Evolutionary conservation across 2,329 filamentous ascomycete species (phyloP).

Genomic region (Fusarium sp.): DNA sequence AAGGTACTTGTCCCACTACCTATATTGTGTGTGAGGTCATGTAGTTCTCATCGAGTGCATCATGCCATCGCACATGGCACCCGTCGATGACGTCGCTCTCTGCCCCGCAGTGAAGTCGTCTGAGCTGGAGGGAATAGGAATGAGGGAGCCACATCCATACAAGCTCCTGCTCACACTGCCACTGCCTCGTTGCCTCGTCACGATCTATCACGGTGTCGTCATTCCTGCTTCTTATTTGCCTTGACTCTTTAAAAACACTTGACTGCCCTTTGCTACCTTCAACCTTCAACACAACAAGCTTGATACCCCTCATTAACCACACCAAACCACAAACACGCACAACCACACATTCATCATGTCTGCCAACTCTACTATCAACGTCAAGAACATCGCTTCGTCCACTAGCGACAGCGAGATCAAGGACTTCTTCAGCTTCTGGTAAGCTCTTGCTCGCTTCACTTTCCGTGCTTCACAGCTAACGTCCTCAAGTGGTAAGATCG

Average conservation of each 20-base stretch:
- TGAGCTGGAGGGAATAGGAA: background rate
- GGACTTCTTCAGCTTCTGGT: slow-evolving; percentile 98
- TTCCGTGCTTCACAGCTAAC: slow-evolving; percentile 29
- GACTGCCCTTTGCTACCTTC: background rate
- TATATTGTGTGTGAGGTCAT: fast-evolving
- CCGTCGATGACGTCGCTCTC: slow-evolving; percentile 44
- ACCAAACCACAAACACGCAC: slow-evolving; percentile 9
- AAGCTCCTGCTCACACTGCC: slow-evolving; percentile 21
- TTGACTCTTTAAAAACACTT: slow-evolving; percentile 28
- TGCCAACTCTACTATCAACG: slow-evolving; percentile 76
- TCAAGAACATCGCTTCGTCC: slow-evolving; percentile 85
- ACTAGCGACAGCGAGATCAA: slow-evolving; percentile 91
- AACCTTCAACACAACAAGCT: slow-evolving; percentile 11
- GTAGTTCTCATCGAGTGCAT: slow-evolving; percentile 31
- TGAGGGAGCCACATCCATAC: slow-evolving; percentile 2
- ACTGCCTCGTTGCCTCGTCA: slow-evolving; percentile 35
- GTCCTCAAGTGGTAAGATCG: slow-evolving; percentile 83
- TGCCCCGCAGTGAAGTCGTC: slow-evolving; percentile 40
- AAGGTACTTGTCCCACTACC: background rate
- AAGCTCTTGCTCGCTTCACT: slow-evolving; percentile 46
- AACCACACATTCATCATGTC: slow-evolving; percentile 58
- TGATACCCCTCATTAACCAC: slow-evolving; percentile 26
- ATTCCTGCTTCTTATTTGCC: slow-evolving; percentile 21
- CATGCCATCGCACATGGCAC: slow-evolving; percentile 31
- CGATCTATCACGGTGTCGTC: slow-evolving; percentile 34